These are phyloP conservation scores for Dichotomocladium elegans DNA, from an alignment of 371 early-diverging fungal species.

Conservation along the genomic window DNA sequence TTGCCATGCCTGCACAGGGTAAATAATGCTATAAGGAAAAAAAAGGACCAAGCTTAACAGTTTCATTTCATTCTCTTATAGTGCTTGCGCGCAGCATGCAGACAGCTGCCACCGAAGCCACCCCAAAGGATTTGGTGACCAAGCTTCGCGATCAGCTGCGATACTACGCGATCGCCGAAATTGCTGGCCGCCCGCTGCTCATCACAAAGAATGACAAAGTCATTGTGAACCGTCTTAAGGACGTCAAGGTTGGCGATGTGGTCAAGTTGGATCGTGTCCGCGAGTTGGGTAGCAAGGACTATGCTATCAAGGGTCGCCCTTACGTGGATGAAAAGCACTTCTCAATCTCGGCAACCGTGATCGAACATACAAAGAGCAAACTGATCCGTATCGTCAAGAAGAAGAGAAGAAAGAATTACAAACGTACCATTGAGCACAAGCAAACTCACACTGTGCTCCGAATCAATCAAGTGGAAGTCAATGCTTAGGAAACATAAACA, in stretches of 20 bases:
- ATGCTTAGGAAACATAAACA: conserved; percentile 29
- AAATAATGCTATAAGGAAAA: too few relatives aligned
- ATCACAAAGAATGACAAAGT: conserved; percentile 88
- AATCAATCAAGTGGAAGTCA: conserved; percentile 70
- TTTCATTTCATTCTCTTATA: neutral
- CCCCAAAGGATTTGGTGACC: conserved; percentile 17
- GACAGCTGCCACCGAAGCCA: conserved; percentile 19
- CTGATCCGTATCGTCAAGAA: conserved; percentile 76
- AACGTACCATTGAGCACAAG: conserved; percentile 69
- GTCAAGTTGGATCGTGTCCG: conserved; percentile 81
- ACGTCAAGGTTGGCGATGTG: conserved; percentile 84
- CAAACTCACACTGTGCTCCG: conserved; percentile 77
- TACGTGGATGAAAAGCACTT: conserved; percentile 70
- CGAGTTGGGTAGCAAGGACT: conserved; percentile 86
- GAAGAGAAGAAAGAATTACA: conserved; percentile 87
- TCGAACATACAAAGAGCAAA: conserved; percentile 87
- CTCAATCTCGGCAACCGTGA: conserved; percentile 79
- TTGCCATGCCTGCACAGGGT: conserved; percentile 1
- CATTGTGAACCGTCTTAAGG: conserved; percentile 74
- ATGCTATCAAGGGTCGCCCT: conserved; percentile 83
- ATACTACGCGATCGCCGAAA: conserved; percentile 85
- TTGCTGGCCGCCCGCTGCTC: conserved; percentile 84
- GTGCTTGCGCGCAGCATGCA: conserved; percentile 11
- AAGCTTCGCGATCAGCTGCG: conserved; percentile 57
- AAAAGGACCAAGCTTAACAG: too few relatives aligned